These are phyloP conservation scores for Daucus carota DNA, from an alignment of 129 eudicot genomes.

Conservation along the genomic window DNA sequence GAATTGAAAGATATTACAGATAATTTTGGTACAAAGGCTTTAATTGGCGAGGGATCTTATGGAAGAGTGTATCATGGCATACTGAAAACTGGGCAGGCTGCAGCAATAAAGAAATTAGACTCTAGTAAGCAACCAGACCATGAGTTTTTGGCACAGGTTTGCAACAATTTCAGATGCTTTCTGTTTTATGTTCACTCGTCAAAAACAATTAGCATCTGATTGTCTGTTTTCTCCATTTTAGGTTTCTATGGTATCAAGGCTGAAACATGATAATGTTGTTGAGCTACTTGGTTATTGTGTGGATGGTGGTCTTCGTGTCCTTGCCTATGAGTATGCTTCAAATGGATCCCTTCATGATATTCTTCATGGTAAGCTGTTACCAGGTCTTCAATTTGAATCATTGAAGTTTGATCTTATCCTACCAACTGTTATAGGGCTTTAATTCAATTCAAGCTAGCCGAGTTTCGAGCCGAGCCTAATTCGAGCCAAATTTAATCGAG, in stretches of 20 bases:
- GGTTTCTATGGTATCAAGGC: slow-evolving; percentile 9
- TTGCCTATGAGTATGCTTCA: slow-evolving; percentile 6
- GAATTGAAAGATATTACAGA: slow-evolving; percentile 78
- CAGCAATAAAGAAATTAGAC: slow-evolving; percentile 54
- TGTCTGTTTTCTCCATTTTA: neutral
- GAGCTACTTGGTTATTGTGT: slow-evolving; percentile 10
- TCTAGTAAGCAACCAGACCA: slow-evolving; percentile 45
- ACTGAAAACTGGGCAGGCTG: slow-evolving; percentile 67
- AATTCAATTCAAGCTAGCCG: too few relatives aligned
- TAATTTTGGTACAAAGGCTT: slow-evolving; percentile 73
- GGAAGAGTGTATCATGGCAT: slow-evolving; percentile 88
- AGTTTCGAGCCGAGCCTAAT: too few relatives aligned
- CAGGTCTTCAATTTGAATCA: neutral
- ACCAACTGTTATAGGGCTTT: too few relatives aligned
- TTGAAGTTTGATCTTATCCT: neutral
- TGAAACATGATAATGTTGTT: slow-evolving; percentile 1
- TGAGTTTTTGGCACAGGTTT: slow-evolving; percentile 56
- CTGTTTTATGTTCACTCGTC: neutral
- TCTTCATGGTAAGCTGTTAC: slow-evolving; percentile 15
- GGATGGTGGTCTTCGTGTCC: neutral
- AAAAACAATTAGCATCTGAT: neutral
- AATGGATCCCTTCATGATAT: slow-evolving; percentile 6
- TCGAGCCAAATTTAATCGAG: too few relatives aligned
- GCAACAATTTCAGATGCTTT: neutral
- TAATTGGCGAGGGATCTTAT: slow-evolving; percentile 90